Evolutionary conservation across 2,329 filamentous ascomycete species (phyloP), one percentile per base, ranked within the genome.

Genomic region (Aureobasidium pullulans): DNA sequence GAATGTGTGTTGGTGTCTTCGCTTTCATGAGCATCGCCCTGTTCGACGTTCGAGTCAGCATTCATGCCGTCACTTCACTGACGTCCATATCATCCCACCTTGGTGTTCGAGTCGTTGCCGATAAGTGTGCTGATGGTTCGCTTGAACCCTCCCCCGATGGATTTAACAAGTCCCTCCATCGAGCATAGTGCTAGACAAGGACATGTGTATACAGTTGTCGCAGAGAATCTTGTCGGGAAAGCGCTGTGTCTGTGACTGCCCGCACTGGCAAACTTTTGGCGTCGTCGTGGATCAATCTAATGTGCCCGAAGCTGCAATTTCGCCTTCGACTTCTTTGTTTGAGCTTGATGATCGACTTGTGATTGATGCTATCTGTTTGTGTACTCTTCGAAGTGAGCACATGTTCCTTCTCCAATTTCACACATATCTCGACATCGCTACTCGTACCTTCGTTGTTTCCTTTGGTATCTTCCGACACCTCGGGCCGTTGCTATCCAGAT

Each of bases 181-280:
- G 52, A 36, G 34, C 39, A 56, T 43, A 9, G 16, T 29, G 13
- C 15, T n/a, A 8, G 31, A 7, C 8, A 4, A 37, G 19, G n/a
- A 37, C 34, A 47, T 39, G 16, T 28, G 32, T 23, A 29, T 34
- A 19, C 42, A 13, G 32, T 31, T 39, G 31, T 46, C 23, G 42
- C 42, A 47, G 28, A 46, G 19, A 47, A 9, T n/a, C 32, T 28
- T 8, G 7, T 8, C 29, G 3, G 23, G 53, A 31, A 31, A 47
- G 32, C 19, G 53, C 53, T 11, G 32, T 47, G 42, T 57, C 19
- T 29, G 53, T 31, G 53, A 42, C 32, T 57, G 53, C 42, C 42
- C 42, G 53, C 53, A 31, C 53, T 16, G 19, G 42, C 53, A 57
- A 57, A 57, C 53, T 57, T 57, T 44, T 39, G 53, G 29, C 44